Evolutionary conservation across 1,284 basidiomycete genomes (phyloP), one percentile per base, ranked within the genome.

Genomic region (Testicularia cyperi): DNA sequence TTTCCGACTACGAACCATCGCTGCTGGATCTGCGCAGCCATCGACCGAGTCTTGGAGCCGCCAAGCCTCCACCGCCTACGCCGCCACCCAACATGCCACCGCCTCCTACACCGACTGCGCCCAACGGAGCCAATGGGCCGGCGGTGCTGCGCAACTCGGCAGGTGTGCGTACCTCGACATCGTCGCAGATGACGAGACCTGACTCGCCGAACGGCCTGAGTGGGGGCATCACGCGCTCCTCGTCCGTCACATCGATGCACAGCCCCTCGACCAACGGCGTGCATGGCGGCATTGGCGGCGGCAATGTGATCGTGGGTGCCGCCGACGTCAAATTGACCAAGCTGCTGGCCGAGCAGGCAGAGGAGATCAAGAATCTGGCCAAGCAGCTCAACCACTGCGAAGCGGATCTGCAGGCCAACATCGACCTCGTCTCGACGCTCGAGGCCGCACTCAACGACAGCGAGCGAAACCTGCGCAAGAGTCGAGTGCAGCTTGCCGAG

Each of bases 381-480:
- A 90, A 92, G 78, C 90, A 92, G 78, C 78, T 95, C 42, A 85
- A 85, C 23, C 90, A 92, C 76, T 92, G 90, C 74, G 90, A 94
- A 78, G 85, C 82, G 54, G 90, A 94, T 77, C 80, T 94, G 49
- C 88, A 91, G 68, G 86, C 88, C 38, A 90, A 92, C 74, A 90
- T 91, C 82, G 89, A 94, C 75, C 83, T 92, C 44, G 89, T 92
- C 54, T 83, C 63, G 16, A 69, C 67, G 25, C 53, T 70, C 19
- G 67, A 73, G 43, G 65, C 65, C 4, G 68, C 68, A 18, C 61
- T 72, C 10, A 70, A 70, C 46, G 68, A 72, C 46, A 61, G 49
- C 41, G 68, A 71, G 45, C 39, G 69, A 18, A 71, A 70, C 20
- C 36, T 72, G 56, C 58, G 70, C 27, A 72, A 72, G 47, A 68